A percentile compares a stretch with the other conserved stretches of the same genome.
These are phyloP conservation scores for Globisporangium cystogenes DNA, from an alignment of 352 stramenopile species.

Conservation along the genomic window DNA sequence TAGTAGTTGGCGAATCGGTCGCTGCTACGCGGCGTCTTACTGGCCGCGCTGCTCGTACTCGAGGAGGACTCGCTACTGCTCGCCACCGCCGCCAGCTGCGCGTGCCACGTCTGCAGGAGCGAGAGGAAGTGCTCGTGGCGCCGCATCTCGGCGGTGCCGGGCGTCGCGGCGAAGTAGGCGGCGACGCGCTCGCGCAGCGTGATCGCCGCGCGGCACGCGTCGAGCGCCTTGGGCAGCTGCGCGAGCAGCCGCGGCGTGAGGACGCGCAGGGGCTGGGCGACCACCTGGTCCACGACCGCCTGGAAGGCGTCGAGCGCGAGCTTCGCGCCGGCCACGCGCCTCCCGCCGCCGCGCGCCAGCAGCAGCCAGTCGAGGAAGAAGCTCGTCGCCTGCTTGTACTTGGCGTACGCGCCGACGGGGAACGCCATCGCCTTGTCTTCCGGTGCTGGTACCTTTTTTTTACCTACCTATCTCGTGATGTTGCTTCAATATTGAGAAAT, in stretches of 20 bases:
- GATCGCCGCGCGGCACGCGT: constrained; percentile 15
- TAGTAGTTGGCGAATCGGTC: constrained; percentile 19
- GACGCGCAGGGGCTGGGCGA: background rate
- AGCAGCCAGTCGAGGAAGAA: constrained; percentile 20
- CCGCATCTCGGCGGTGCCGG: background rate
- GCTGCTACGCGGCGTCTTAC: background rate
- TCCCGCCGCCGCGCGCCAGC: too few species aligned
- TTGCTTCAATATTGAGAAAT: too few species aligned
- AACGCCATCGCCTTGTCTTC: background rate
- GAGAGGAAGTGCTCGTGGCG: background rate
- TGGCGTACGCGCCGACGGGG: constrained; percentile 8
- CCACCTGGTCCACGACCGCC: constrained; percentile 13
- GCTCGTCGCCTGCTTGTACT: constrained; percentile 14
- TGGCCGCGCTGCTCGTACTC: background rate
- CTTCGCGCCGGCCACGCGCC: background rate
- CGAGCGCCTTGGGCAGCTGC: constrained; percentile 16
- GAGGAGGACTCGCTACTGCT: too few species aligned
- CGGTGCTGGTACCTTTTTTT: too few species aligned
- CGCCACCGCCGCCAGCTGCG: background rate
- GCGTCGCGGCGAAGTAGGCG: constrained; percentile 9
- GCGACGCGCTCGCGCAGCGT: constrained; percentile 16
- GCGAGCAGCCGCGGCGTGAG: constrained; percentile 16
- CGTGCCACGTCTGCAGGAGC: constrained; percentile 1
- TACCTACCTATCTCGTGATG: too few species aligned
- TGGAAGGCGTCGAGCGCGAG: constrained; percentile 3